A percentile compares a stretch with the other conserved stretches of the same genome.
Evolutionary conservation across 495 filamentous ascomycete genomes (phyloP).

Genomic region (Penicillium bialowiezense): DNA sequence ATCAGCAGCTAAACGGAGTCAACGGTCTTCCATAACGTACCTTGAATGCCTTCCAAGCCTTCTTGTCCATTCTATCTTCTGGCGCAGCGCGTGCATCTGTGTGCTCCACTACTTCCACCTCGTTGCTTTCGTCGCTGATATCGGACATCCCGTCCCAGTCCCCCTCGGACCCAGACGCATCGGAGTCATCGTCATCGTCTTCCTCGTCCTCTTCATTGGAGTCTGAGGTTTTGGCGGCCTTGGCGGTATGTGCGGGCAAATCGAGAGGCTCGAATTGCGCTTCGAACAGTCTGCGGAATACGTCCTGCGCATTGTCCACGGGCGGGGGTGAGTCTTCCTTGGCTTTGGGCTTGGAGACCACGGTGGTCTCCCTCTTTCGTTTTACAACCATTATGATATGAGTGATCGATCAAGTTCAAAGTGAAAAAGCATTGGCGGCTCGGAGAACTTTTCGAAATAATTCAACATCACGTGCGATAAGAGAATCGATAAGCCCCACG

Average conservation of each 20-base stretch:
- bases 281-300: constrained; percentile 83
- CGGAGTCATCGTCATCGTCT: constrained; percentile 30
- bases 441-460: constrained; percentile 11
- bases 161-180: constrained; percentile 12
- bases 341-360: constrained; percentile 26
- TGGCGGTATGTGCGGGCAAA: constrained; percentile 14
- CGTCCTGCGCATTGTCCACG: constrained; percentile 38
- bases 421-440: not conserved
- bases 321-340: constrained; percentile 18
- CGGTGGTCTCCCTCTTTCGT: constrained; percentile 37
- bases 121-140: constrained; percentile 28
- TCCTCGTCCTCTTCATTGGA: constrained; percentile 25
- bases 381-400: constrained; percentile 31
- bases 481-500: constrained; percentile 32
- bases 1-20: constrained; percentile 10
- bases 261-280: constrained; percentile 75
- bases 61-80: constrained; percentile 51
- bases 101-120: constrained; percentile 68
- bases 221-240: constrained; percentile 8
- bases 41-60: constrained; percentile 75
- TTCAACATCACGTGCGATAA: constrained; percentile 44
- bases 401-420: not conserved
- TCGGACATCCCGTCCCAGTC: constrained; percentile 69
- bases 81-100: constrained; percentile 31
- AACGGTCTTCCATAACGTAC: constrained; percentile 38